Conservation (phyloP, 2,329 filamentous ascomycete species). For the Lasiodiplodia citricola region DNA sequence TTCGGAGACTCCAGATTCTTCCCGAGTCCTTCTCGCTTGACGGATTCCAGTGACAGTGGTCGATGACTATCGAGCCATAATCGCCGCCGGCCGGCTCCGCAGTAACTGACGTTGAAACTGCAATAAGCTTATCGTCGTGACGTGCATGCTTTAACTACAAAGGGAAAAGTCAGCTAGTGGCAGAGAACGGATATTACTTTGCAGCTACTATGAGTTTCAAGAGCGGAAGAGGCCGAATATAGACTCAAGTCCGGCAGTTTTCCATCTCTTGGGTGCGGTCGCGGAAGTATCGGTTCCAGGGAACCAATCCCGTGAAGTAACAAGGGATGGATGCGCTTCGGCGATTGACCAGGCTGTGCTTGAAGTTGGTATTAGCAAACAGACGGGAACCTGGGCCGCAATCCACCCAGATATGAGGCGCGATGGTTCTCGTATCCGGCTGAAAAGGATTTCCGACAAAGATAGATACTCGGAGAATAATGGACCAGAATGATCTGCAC, state of each 20-base stretch:
- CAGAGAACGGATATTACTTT: neutral
- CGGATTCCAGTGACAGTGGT: neutral
- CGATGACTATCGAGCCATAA: neutral
- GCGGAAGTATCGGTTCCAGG: neutral
- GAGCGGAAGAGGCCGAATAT: neutral
- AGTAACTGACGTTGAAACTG: neutral
- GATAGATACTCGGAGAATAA: neutral
- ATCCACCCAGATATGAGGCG: neutral
- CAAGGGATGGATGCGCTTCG: neutral
- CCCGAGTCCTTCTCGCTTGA: neutral
- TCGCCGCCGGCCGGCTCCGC: conserved; percentile 6
- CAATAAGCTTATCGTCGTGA: neutral
- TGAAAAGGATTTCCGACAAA: neutral
- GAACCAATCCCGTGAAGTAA: neutral
- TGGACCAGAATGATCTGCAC: conserved; percentile 1
- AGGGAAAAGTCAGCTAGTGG: neutral
- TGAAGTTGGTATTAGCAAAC: neutral
- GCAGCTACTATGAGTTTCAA: neutral
- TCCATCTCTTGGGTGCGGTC: neutral
- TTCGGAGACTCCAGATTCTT: neutral
- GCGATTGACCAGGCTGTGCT: neutral
- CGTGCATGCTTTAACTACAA: neutral
- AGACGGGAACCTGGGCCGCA: neutral
- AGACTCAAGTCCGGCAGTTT: neutral
- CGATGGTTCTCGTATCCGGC: conserved; percentile 2